Base-by-base conservation (phyloP, 2,329 filamentous ascomycete species). In the Fusarium denticulatum region DNA sequence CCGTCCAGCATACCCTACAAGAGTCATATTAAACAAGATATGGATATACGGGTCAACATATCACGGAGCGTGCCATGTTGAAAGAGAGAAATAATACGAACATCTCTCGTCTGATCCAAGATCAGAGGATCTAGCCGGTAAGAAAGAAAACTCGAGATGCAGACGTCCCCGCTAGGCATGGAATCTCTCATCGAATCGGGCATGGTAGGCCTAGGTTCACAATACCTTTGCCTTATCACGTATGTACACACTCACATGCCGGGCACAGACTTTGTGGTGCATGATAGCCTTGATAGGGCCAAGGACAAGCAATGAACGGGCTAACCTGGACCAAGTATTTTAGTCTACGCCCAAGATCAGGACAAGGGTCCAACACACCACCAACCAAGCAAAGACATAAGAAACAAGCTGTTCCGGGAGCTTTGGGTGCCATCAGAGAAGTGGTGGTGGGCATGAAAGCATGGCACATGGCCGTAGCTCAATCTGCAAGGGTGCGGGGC, bases 401-500 rank as follows among this genome's bases (percentile, higher is more conserved):
- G 58, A 75, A 58, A 57, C 63, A 68, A 71, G 56, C 56, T 53
- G 53, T 46, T 46, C 60, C 62, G 63, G 28, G 43, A 68, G 60
- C 34, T 62, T 60, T 66, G 52, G 60, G 62, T 46, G 53, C 57
- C 49, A 39, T 70, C 47, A 61, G 52, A 49, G 32, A 57, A 52
- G 61, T 64, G 66, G 57, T 64, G 70, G 62, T 67, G 64, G 64
- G 53, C 36, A 43, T 59, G 32, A 59, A 59, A 59, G 30, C 45
- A 67, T 59, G 53, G 69, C 75, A 78, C 76, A 78, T 78, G 76
- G 62, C 56, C 74, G 67, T 70, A 68, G 59, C 42, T 50, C n/a
- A 42, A 42, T 45, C 67, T 76, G 67, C 71, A 72, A 69, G 58
- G 60, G 59, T 69, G 76, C 60, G 76, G 76, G 67, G 74, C 63